Percentiles rank a stretch among this genome's conserved stretches.
Conservation (phyloP, 2,329 filamentous ascomycete species). For the Penicillium sclerotigenum region DNA sequence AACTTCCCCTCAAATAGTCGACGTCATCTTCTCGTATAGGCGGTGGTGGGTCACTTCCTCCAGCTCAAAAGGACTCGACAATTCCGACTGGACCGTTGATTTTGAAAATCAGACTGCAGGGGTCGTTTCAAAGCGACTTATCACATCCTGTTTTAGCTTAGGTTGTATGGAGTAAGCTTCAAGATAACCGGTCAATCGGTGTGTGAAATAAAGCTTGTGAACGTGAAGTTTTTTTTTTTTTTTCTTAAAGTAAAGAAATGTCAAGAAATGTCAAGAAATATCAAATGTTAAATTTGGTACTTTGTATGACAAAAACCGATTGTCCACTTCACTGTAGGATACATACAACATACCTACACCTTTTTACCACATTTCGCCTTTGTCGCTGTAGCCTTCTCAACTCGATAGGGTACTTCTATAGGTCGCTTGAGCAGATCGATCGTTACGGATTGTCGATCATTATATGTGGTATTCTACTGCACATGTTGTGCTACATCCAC, state of each 20-base stretch:
- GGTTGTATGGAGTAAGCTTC: neutral
- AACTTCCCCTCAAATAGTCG: slow-evolving; percentile 16
- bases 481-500: neutral
- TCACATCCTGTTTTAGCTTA: neutral
- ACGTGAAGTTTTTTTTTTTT: neutral
- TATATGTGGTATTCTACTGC: neutral
- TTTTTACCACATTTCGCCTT: neutral
- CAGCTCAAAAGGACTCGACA: slow-evolving; percentile 15
- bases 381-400: neutral
- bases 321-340: neutral
- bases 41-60: slow-evolving; percentile 7
- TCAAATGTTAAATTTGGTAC: too few relatives aligned
- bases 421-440: neutral
- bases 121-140: slow-evolving; percentile 10
- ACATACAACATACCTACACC: neutral
- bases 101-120: slow-evolving; percentile 2
- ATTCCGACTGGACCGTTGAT: slow-evolving; percentile 19
- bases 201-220: neutral
- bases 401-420: neutral
- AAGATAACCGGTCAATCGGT: too few relatives aligned
- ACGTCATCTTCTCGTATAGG: slow-evolving; percentile 27
- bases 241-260: too few relatives aligned
- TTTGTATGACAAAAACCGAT: too few relatives aligned
- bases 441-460: neutral
- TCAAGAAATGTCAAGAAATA: too few relatives aligned